Percentiles rank a stretch among this genome's conserved stretches.
These are phyloP conservation scores for Leccinum fallax DNA, from an alignment of 1,284 basidiomycete genomes.

Conservation along the genomic window DNA sequence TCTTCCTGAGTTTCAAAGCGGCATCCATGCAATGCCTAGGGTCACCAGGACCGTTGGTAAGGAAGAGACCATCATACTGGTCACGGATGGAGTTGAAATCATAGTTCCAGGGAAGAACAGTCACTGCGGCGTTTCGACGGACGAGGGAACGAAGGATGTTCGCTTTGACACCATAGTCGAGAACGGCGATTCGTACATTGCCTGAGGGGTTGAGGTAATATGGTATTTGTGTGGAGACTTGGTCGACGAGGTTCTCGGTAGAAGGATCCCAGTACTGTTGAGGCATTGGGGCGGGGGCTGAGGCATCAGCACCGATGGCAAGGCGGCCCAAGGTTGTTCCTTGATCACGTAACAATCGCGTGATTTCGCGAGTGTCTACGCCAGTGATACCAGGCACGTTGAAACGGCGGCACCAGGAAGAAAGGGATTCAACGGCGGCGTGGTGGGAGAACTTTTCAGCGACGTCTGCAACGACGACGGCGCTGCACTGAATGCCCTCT, in stretches of 20 bases:
- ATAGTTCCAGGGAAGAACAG: constrained; percentile 96
- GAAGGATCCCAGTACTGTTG: constrained; percentile 93
- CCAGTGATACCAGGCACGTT: constrained; percentile 94
- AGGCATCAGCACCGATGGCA: constrained; percentile 79
- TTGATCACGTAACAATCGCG: constrained; percentile 91
- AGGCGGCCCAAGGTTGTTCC: constrained; percentile 96
- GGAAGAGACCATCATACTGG: constrained; percentile 93
- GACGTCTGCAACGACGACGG: constrained; percentile 92
- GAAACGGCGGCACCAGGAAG: constrained; percentile 92
- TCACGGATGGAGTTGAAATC: constrained; percentile 93
- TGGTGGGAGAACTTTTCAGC: constrained; percentile 96
- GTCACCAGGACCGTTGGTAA: constrained; percentile 96
- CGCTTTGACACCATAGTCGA: constrained; percentile 98
- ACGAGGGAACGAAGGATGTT: constrained; percentile 95
- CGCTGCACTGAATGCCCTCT: constrained; percentile 86
- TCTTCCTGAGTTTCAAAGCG: constrained; percentile 77
- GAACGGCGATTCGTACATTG: constrained; percentile 89
- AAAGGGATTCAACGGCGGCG: constrained; percentile 89
- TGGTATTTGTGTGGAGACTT: constrained; percentile 85
- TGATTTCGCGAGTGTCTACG: constrained; percentile 97
- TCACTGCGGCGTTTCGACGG: constrained; percentile 88
- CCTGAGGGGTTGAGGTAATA: constrained; percentile 90
- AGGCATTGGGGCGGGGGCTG: constrained; percentile 57
- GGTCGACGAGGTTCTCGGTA: constrained; percentile 89
- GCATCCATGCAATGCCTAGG: constrained; percentile 90